These are phyloP conservation scores for Suillus subluteus DNA, from an alignment of 768 basidiomycete genomes.

Conservation along the genomic window DNA sequence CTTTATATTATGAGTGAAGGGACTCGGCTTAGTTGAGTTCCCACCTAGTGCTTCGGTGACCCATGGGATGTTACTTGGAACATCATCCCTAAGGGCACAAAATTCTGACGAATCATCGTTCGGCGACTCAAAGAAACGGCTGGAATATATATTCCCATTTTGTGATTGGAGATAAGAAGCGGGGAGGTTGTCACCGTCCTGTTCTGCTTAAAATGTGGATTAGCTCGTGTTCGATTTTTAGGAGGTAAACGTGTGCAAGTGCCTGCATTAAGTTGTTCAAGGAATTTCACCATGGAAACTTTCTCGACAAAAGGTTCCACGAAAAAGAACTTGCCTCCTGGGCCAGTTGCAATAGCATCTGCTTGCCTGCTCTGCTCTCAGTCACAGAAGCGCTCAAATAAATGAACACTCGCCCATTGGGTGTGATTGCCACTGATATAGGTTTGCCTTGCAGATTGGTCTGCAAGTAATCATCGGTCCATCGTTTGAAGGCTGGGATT, in stretches of 20 bases:
- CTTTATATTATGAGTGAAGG: slow-evolving; percentile 9
- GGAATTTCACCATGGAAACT: slow-evolving; percentile 65
- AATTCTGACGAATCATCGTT: slow-evolving; percentile 58
- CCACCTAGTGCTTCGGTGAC: slow-evolving; percentile 79
- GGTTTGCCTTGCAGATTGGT: slow-evolving; percentile 52
- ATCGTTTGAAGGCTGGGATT: slow-evolving; percentile 51
- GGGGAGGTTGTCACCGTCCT: slow-evolving; percentile 24
- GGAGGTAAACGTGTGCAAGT: slow-evolving; percentile 15
- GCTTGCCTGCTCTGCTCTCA: slow-evolving; percentile 54
- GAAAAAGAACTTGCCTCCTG: slow-evolving; percentile 67
- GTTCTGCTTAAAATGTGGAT: slow-evolving; percentile 8
- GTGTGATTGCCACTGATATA: slow-evolving; percentile 81
- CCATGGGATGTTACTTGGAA: slow-evolving; percentile 72
- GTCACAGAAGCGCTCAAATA: neutral
- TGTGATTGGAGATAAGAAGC: slow-evolving; percentile 87
- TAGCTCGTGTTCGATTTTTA: neutral
- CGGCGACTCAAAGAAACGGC: slow-evolving; percentile 40
- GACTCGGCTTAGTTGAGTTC: slow-evolving; percentile 22
- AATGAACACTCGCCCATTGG: slow-evolving; percentile 65
- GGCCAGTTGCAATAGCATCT: slow-evolving; percentile 65
- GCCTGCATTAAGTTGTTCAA: slow-evolving; percentile 47
- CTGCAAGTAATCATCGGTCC: slow-evolving; percentile 69
- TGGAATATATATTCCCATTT: slow-evolving; percentile 83
- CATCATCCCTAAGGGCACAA: slow-evolving; percentile 59
- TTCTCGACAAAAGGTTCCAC: slow-evolving; percentile 71